Evolutionary conservation across 176 grass and related monocot genomes (phyloP).

Genomic region (Musa itinerans): DNA sequence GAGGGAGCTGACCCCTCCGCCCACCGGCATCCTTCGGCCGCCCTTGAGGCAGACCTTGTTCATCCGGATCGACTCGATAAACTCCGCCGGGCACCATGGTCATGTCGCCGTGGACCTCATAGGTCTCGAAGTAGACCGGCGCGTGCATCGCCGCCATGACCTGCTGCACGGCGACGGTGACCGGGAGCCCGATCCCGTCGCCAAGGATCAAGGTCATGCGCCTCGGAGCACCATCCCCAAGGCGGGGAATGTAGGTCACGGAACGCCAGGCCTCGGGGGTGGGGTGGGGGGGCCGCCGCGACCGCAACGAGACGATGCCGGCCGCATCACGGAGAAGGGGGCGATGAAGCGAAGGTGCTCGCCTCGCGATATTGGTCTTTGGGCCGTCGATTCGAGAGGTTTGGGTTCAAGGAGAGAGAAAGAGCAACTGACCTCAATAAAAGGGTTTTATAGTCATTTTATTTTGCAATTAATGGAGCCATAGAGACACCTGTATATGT

Average conservation of each 20-base stretch:
- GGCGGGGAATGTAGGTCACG: slow-evolving; percentile 95
- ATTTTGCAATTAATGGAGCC: too few relatives aligned
- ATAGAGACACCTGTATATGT: too few relatives aligned
- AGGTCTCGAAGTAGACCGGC: slow-evolving; percentile 86
- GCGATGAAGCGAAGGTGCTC: slow-evolving; percentile 56
- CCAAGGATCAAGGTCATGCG: slow-evolving; percentile 69
- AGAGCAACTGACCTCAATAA: too few relatives aligned
- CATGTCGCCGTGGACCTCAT: slow-evolving; percentile 88
- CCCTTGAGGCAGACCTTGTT: slow-evolving; percentile 93
- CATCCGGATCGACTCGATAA: slow-evolving; percentile 78
- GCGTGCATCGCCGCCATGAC: slow-evolving; percentile 94
- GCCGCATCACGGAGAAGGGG: background rate
- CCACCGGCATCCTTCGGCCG: slow-evolving; percentile 58
- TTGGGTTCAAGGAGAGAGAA: background rate
- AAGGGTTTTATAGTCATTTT: too few relatives aligned
- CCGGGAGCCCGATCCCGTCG: too few relatives aligned
- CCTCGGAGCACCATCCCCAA: slow-evolving; percentile 70
- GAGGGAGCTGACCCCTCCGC: slow-evolving; percentile 75
- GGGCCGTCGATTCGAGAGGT: background rate
- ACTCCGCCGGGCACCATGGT: slow-evolving; percentile 49
- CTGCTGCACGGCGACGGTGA: too few relatives aligned
- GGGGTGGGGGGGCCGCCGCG: background rate
- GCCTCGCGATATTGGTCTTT: slow-evolving; percentile 37
- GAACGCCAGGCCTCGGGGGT: slow-evolving; percentile 33
- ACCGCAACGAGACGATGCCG: background rate